Evolutionary conservation across 2,329 filamentous ascomycete species (phyloP).

Genomic region (Botryotinia narcissicola): DNA sequence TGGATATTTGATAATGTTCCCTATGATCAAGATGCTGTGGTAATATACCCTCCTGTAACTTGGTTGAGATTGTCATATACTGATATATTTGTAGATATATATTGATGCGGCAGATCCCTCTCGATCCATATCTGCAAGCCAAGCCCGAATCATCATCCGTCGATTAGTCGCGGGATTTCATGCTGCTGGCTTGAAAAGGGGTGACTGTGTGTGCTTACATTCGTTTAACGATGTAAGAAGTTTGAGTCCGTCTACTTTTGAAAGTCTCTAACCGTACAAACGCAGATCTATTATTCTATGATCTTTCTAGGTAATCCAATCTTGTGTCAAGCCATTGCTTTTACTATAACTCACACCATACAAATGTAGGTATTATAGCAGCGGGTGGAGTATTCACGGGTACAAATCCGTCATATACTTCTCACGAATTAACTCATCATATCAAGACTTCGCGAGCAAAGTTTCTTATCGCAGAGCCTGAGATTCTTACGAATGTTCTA

Average conservation of each 20-base stretch:
- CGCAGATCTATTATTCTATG: conserved; percentile 32
- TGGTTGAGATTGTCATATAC: not conserved
- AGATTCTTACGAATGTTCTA: conserved; percentile 28
- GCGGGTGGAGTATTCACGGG: conserved; percentile 34
- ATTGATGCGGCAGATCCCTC: conserved; percentile 32
- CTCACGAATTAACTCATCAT: conserved; percentile 35
- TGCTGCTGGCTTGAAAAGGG: conserved; percentile 31
- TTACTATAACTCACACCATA: not conserved
- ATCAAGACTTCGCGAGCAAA: conserved; percentile 32
- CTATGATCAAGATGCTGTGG: conserved; percentile 27
- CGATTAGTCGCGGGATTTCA: conserved; percentile 35
- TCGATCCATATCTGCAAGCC: conserved; percentile 32
- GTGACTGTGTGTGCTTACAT: conserved; percentile 36
- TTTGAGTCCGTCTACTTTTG: too few species aligned
- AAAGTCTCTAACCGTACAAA: not conserved
- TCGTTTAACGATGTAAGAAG: conserved; percentile 36
- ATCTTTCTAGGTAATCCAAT: conserved; percentile 27
- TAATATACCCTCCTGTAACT: not conserved
- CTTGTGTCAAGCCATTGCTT: not conserved
- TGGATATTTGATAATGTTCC: conserved; percentile 33
- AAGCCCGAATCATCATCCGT: conserved; percentile 30
- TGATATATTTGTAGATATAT: conserved; percentile 30
- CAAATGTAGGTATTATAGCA: conserved; percentile 32
- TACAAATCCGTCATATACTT: conserved; percentile 35
- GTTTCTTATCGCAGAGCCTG: conserved; percentile 34